These are phyloP conservation scores for Clitopilus passeckerianus DNA, from an alignment of 768 basidiomycete genomes.

Conservation along the genomic window DNA sequence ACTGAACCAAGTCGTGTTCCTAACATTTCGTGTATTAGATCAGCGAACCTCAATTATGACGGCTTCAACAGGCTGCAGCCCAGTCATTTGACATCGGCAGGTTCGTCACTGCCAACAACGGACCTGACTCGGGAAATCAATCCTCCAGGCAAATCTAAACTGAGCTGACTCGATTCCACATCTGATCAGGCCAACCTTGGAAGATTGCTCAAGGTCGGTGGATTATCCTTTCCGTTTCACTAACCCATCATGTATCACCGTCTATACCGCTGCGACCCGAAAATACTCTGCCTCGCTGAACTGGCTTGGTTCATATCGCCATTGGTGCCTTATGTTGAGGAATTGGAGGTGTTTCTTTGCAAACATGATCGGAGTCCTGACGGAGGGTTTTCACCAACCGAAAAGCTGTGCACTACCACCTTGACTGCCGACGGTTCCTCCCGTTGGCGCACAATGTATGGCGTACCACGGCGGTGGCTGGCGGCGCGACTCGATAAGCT, in stretches of 20 bases:
- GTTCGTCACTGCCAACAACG: not conserved
- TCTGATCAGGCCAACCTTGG: not conserved
- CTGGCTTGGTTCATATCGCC: not conserved
- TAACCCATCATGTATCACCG: not conserved
- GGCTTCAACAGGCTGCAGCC: not conserved
- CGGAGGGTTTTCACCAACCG: not conserved
- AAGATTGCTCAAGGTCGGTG: not conserved
- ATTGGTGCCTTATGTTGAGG: not conserved
- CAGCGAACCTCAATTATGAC: conserved; percentile 12
- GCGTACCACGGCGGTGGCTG: not conserved
- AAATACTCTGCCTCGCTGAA: not conserved
- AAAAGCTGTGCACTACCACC: not conserved
- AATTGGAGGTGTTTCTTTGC: not conserved
- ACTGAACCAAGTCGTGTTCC: conserved; percentile 19
- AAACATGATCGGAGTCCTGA: not conserved
- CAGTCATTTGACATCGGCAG: not conserved
- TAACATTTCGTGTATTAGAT: conserved; percentile 28
- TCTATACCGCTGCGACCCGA: not conserved
- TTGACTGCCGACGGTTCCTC: not conserved
- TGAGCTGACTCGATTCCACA: not conserved
- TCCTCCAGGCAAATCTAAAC: not conserved
- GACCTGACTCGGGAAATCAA: not conserved
- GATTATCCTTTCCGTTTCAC: not conserved
- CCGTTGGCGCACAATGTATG: not conserved
- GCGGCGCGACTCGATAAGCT: not conserved